A percentile compares a stretch with the other conserved stretches of the same genome.
Conservation (phyloP, 352 stramenopile species). For the Pythium chondricola region DNA sequence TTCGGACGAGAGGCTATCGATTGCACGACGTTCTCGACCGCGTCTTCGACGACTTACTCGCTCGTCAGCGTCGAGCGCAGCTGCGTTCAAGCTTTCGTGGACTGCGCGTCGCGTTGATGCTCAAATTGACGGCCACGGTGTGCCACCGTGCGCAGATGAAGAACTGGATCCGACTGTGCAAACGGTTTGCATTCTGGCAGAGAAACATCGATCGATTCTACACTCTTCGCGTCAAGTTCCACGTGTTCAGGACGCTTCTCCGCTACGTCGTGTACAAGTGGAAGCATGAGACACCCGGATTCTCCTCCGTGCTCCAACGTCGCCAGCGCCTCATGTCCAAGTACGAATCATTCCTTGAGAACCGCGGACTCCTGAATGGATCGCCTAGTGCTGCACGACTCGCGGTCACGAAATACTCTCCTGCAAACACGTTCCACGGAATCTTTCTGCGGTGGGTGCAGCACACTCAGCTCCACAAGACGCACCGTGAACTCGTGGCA, state of each 20-base stretch:
- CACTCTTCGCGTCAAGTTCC: conserved; percentile 21
- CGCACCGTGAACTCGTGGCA: conserved; percentile 7
- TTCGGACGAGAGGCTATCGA: conserved; percentile 23
- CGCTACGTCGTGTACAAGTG: conserved; percentile 20
- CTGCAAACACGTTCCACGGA: conserved; percentile 26
- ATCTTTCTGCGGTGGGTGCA: conserved; percentile 34
- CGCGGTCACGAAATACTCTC: conserved; percentile 21
- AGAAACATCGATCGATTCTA: conserved; percentile 22
- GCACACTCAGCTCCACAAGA: conserved; percentile 20
- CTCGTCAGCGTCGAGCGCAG: conserved; percentile 8
- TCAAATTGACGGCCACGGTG: conserved; percentile 16
- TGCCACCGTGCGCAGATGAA: conserved; percentile 24
- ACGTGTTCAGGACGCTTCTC: conserved; percentile 20
- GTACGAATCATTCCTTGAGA: conserved; percentile 13
- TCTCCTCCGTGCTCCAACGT: conserved; percentile 5
- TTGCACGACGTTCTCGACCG: conserved; percentile 31
- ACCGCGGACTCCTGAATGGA: conserved; percentile 13
- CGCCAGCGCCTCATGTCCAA: conserved; percentile 16
- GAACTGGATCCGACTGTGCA: conserved; percentile 26
- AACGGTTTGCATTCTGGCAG: conserved; percentile 21
- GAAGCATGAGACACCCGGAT: conserved; percentile 13
- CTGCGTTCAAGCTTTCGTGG: conserved; percentile 22
- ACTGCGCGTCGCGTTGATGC: conserved; percentile 19
- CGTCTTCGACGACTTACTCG: conserved; percentile 20
- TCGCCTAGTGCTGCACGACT: conserved; percentile 11